Conservation (phyloP, 495 filamentous ascomycete species). For the Neurospora sp. region DNA sequence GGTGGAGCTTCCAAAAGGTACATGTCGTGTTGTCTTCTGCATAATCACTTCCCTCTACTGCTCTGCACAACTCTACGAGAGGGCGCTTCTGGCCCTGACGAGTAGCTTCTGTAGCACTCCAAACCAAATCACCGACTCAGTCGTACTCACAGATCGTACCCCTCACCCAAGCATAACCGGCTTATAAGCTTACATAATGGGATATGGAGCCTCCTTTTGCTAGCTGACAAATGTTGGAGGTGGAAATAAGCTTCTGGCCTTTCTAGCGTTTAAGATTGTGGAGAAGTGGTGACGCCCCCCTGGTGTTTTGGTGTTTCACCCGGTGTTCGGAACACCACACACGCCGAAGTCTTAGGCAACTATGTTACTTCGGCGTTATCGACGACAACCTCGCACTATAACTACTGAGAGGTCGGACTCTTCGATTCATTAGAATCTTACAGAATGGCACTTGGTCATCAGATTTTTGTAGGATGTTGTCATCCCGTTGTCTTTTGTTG, state of each 20-base stretch:
- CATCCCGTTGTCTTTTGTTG: neutral
- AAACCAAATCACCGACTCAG: neutral
- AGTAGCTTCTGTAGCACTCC: neutral
- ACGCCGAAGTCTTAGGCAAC: neutral
- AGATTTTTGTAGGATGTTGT: neutral
- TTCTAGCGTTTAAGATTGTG: neutral
- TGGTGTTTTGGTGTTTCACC: neutral
- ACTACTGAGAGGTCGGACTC: neutral
- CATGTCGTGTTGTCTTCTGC: too few species aligned
- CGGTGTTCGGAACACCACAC: neutral
- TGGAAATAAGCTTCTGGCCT: neutral
- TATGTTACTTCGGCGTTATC: neutral
- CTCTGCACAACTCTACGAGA: neutral
- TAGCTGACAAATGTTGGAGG: neutral
- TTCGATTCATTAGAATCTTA: neutral
- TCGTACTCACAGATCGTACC: neutral
- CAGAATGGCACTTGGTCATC: neutral
- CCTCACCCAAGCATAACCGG: neutral
- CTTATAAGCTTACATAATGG: neutral
- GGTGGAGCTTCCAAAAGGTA: too few species aligned
- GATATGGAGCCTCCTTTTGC: neutral
- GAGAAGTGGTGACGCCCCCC: neutral
- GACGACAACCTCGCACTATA: neutral
- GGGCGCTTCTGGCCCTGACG: too few species aligned
- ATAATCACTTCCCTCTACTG: too few species aligned